Base-by-base conservation (phyloP, 306 rosid genomes). In the Mimosa pudica region DNA sequence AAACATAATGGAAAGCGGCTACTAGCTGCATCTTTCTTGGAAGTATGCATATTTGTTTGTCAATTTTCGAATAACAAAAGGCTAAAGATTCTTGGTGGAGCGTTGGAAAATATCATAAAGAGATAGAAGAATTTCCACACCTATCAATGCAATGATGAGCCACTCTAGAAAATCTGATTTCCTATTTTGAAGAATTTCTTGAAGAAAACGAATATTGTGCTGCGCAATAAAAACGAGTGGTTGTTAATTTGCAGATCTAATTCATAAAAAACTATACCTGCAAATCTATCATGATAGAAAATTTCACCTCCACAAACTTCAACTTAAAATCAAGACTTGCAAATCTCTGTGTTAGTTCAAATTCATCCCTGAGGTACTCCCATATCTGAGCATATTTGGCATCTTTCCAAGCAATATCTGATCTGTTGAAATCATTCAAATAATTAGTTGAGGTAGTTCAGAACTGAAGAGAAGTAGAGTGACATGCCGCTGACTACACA, bases 341-440 rank as follows among this genome's bases (percentile, higher is more conserved):
- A 71, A 95, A 95, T 88, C 98, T 88, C 85, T 92, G 98, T 12
- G 98, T 96, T 68, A 96, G 75, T 65, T 96, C 99, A 78, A 93
- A 96, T 87, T 96, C 99, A 57, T 91, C 99, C 60, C 97, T 88
- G 44, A 96, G 99, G 83, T 88, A 96, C 82, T 96, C 99, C 99
- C 98, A 96, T 86, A 96, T 96, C 88, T 96, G 98, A 81, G 98
- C 97, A 87, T 90, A 96, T 86, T 96, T 96, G 72, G 99, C 99
- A 88, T 96, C 94, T 84, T 96, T 96, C 99, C 99, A 96, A 44
- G 99, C 99, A 75, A 96, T 96, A 54, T 96, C 99, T 13, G 98
- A 96, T 81, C 99, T 93, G 96, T 24, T 76, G 74, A 79, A 84
- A 62, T 44, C 54, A 77, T 78, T 44, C 45, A 75, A 61, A 16